Evolutionary conservation across 1,284 basidiomycete genomes (phyloP).

Genomic region (Violaceomyces palustris): DNA sequence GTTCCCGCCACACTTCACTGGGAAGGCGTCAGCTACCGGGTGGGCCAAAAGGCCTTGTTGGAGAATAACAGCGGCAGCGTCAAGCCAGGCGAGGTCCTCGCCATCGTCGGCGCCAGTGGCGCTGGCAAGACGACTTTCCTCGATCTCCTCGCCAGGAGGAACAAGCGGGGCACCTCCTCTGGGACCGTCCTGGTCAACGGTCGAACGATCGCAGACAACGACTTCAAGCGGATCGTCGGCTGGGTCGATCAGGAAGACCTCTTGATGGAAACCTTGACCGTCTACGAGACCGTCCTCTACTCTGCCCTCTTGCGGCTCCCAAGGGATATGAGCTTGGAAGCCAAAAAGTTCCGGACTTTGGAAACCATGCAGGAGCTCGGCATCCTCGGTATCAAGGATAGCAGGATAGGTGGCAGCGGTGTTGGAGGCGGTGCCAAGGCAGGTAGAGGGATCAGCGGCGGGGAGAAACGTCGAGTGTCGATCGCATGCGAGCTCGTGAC

Average conservation of each 20-base stretch:
- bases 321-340: slow-evolving; percentile 85
- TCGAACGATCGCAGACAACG: slow-evolving; percentile 65
- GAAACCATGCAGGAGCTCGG: slow-evolving; percentile 96
- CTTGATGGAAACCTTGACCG: slow-evolving; percentile 88
- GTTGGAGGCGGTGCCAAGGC: slow-evolving; percentile 67
- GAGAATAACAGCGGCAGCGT: slow-evolving; percentile 80
- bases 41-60: slow-evolving; percentile 63
- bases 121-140: slow-evolving; percentile 94
- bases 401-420: slow-evolving; percentile 71
- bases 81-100: slow-evolving; percentile 85
- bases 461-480: slow-evolving; percentile 55
- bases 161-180: slow-evolving; percentile 71
- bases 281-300: slow-evolving; percentile 93
- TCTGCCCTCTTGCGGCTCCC: slow-evolving; percentile 84
- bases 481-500: slow-evolving; percentile 99
- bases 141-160: slow-evolving; percentile 85
- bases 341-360: slow-evolving; percentile 86
- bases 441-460: slow-evolving; percentile 59
- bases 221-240: slow-evolving; percentile 80
- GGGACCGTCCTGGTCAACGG: slow-evolving; percentile 84
- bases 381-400: slow-evolving; percentile 82
- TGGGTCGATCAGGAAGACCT: slow-evolving; percentile 99
- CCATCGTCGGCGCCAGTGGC: slow-evolving; percentile 90
- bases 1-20: slow-evolving; percentile 88
- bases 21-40: slow-evolving; percentile 69